A percentile compares a stretch with the other conserved stretches of the same genome.
Conservation (phyloP, 768 basidiomycete genomes). For the Leucocoprinus sp. region DNA sequence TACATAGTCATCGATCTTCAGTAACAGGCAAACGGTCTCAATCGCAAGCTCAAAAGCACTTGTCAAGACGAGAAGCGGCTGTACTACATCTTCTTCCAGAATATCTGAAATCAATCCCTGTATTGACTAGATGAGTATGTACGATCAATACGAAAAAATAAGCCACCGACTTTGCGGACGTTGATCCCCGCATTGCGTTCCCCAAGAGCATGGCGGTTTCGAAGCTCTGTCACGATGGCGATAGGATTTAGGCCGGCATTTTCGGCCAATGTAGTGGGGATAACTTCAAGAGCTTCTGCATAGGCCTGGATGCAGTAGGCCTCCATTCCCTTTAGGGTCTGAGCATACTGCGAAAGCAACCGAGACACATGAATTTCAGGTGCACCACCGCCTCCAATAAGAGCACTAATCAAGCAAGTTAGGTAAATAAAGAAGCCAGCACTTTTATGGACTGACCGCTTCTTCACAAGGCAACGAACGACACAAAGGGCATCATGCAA, state of each 20-base stretch:
- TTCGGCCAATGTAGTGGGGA: slow-evolving; percentile 95
- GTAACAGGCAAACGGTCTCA: slow-evolving; percentile 92
- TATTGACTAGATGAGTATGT: neutral
- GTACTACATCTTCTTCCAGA: slow-evolving; percentile 93
- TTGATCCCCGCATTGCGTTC: slow-evolving; percentile 96
- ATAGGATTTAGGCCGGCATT: slow-evolving; percentile 98
- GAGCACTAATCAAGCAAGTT: slow-evolving; percentile 41
- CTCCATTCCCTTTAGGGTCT: slow-evolving; percentile 95
- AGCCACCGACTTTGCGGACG: slow-evolving; percentile 74
- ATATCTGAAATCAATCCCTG: slow-evolving; percentile 97
- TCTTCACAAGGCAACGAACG: slow-evolving; percentile 96
- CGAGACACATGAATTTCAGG: slow-evolving; percentile 98
- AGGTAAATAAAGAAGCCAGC: neutral
- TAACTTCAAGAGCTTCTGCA: slow-evolving; percentile 95
- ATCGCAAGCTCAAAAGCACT: slow-evolving; percentile 93
- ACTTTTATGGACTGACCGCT: slow-evolving; percentile 55
- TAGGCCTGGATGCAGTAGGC: slow-evolving; percentile 99
- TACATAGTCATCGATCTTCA: slow-evolving; percentile 95
- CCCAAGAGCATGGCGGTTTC: slow-evolving; percentile 93
- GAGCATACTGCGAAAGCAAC: slow-evolving; percentile 81
- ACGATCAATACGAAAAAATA: neutral
- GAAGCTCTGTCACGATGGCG: slow-evolving; percentile 93
- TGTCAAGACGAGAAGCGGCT: slow-evolving; percentile 90
- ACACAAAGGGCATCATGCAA: slow-evolving; percentile 99
- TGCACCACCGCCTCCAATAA: slow-evolving; percentile 94